A percentile compares a stretch with the other conserved stretches of the same genome.
Evolutionary conservation across 805 yeast species (phyloP).

Genomic region (Kurtzmaniella fragi): DNA sequence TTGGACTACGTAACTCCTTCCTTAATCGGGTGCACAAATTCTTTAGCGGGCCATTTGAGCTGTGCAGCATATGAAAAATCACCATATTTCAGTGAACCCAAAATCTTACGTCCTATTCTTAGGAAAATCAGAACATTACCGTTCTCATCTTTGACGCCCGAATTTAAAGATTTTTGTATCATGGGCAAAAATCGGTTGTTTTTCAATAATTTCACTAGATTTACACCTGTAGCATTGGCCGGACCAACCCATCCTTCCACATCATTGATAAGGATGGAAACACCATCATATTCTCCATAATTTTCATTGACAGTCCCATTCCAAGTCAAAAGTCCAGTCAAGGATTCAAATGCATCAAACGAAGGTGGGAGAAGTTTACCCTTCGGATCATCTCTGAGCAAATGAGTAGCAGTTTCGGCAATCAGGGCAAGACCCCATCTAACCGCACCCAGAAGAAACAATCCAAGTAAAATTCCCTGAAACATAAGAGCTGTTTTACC

Average conservation of each 20-base stretch:
- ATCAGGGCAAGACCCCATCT: slow-evolving; percentile 94
- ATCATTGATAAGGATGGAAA: slow-evolving; percentile 71
- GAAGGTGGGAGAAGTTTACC: slow-evolving; percentile 49
- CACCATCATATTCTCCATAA: slow-evolving; percentile 38
- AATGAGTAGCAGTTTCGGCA: slow-evolving; percentile 65
- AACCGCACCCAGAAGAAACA: slow-evolving; percentile 77
- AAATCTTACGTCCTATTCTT: slow-evolving; percentile 50
- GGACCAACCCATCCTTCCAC: slow-evolving; percentile 67
- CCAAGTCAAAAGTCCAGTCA: slow-evolving; percentile 37
- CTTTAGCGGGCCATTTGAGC: slow-evolving; percentile 56
- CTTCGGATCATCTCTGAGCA: slow-evolving; percentile 72
- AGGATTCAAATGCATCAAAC: slow-evolving; percentile 27
- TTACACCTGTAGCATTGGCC: slow-evolving; percentile 32
- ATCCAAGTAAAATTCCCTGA: slow-evolving; percentile 81
- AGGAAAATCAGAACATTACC: slow-evolving; percentile 42
- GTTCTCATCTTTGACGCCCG: slow-evolving; percentile 16
- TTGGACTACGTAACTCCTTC: slow-evolving; percentile 57
- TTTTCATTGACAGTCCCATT: slow-evolving; percentile 7
- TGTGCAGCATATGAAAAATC: slow-evolving; percentile 66
- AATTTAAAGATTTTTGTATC: slow-evolving; percentile 24
- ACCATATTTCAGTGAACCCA: slow-evolving; percentile 35
- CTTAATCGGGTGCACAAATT: slow-evolving; percentile 39
- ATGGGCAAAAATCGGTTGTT: slow-evolving; percentile 24
- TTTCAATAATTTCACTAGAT: slow-evolving; percentile 19
- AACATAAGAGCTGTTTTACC: slow-evolving; percentile 67